Conservation (phyloP, 352 stramenopile species). For the Phytophthora brassicae region DNA sequence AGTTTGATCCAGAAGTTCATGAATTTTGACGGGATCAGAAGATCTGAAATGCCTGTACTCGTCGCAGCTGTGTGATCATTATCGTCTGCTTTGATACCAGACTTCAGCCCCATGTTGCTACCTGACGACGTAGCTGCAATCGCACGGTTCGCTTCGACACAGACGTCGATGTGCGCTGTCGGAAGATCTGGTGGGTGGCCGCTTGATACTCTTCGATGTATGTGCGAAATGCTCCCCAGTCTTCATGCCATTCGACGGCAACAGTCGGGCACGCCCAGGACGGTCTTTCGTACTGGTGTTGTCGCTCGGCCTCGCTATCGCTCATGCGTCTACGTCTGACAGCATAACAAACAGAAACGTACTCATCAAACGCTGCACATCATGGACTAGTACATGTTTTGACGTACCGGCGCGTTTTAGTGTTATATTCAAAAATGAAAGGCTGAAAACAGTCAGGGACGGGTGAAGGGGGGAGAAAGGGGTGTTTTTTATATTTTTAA, state of each 20-base stretch:
- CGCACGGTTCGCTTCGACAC: not conserved
- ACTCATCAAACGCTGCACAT: not conserved
- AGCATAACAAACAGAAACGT: not conserved
- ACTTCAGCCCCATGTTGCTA: not conserved
- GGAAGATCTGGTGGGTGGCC: not conserved
- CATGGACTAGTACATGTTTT: not conserved
- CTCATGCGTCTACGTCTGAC: conserved; percentile 1
- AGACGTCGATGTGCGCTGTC: not conserved
- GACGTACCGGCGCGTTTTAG: not conserved
- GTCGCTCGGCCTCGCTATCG: conserved; percentile 3
- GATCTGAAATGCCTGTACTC: not conserved
- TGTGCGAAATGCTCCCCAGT: not conserved
- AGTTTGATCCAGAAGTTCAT: conserved; percentile 18
- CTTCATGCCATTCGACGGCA: conserved; percentile 3
- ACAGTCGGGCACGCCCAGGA: not conserved
- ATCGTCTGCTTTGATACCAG: not conserved
- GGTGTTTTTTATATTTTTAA: not conserved
- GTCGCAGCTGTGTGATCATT: not conserved
- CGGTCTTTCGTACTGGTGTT: not conserved
- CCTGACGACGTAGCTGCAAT: not conserved
- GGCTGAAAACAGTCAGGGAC: not conserved
- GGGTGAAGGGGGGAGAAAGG: not conserved
- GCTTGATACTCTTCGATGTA: conserved; percentile 4
- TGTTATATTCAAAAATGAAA: not conserved
- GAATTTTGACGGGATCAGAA: conserved; percentile 4